Conservation (phyloP, 768 basidiomycete species). For the Mycena capillaripes region DNA sequence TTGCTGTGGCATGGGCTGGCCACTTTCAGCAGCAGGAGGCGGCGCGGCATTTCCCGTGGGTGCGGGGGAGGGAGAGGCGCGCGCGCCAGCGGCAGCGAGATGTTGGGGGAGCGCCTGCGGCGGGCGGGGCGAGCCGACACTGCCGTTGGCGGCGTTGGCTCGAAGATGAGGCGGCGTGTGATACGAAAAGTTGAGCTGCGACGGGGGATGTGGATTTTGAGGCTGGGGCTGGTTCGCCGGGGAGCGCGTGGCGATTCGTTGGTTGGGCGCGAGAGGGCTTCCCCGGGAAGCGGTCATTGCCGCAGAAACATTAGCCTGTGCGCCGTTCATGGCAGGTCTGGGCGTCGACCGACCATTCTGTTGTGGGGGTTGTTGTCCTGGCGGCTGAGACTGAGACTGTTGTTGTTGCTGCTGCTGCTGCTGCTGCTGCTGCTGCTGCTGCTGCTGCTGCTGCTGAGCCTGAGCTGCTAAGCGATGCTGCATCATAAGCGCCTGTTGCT, state of each 20-base stretch:
- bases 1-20: slow-evolving; percentile 19
- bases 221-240: slow-evolving; percentile 10
- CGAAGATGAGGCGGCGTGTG: slow-evolving; percentile 33
- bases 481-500: slow-evolving; percentile 26
- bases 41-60: slow-evolving; percentile 17
- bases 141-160: slow-evolving; percentile 27
- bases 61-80: slow-evolving; percentile 24
- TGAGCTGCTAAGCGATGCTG: slow-evolving; percentile 33
- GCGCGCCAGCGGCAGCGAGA: slow-evolving; percentile 22
- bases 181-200: slow-evolving; percentile 33
- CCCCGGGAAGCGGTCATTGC: slow-evolving; percentile 35
- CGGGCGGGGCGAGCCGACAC: slow-evolving; percentile 21
- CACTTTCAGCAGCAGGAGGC: slow-evolving; percentile 21
- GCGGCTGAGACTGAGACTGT: slow-evolving; percentile 30
- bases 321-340: slow-evolving; percentile 25
- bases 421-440: slow-evolving; percentile 33
- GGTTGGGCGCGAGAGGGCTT: slow-evolving; percentile 27
- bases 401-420: slow-evolving; percentile 33
- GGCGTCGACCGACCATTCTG: slow-evolving; percentile 40
- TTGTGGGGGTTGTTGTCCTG: slow-evolving; percentile 32
- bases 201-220: slow-evolving; percentile 5
- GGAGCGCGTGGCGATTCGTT: slow-evolving; percentile 27
- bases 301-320: slow-evolving; percentile 25
- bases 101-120: slow-evolving; percentile 32
- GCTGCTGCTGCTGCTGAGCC: slow-evolving; percentile 24